Base-by-base conservation (phyloP, 2,329 filamentous ascomycete species). In the Phyllosticta citribraziliensis region DNA sequence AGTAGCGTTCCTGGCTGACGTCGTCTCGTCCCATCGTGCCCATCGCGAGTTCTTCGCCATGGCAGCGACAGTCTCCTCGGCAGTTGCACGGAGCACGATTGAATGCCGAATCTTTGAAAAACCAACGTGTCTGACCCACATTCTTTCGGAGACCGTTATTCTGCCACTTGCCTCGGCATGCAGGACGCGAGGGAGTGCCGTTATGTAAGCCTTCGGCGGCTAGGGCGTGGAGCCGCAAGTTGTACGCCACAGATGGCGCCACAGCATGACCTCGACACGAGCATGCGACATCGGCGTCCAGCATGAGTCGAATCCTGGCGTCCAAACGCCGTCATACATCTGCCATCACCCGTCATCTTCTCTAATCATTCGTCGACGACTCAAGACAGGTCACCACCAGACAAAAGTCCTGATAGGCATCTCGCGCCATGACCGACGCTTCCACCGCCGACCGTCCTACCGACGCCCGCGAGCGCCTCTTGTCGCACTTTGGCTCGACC, bases 401-500 rank as follows among this genome's bases (percentile, higher is more conserved):
- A 47, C 12, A 47, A 14, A 12, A 17, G 6, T n/a, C 17, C n/a
- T 47, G 40, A 47, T 47, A 47, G 40, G 40, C 6, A 47, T 47
- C 17, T 47, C 40, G 17, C 52, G 22, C 40, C 52, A 25, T 51
- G 24, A 9, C 58, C 17, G 58, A 54, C 35, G 19, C 55, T 8
- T 52, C 47, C 58, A 50, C 47, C n/a, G 40, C 40, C 20, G 40
- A 62, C 33, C 51, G 30, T 10, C 55, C 60, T 47, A 58, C 55
- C 60, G 60, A 62, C 51, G 60, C 60, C 33, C 60, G 60, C 60
- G 51, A 22, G 20, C 50, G 35, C 11, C 55, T 62, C 22, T 24
- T 50, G 25, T 35, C 52, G 33, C 60, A 62, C 52, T 62, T 62
- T 27, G 47, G 59, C 47, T 24, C 22, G 30, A 55, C 55, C 33